Evolutionary conservation across 2,329 filamentous ascomycete genomes (phyloP).

Genomic region (Raffaelea albimanens): DNA sequence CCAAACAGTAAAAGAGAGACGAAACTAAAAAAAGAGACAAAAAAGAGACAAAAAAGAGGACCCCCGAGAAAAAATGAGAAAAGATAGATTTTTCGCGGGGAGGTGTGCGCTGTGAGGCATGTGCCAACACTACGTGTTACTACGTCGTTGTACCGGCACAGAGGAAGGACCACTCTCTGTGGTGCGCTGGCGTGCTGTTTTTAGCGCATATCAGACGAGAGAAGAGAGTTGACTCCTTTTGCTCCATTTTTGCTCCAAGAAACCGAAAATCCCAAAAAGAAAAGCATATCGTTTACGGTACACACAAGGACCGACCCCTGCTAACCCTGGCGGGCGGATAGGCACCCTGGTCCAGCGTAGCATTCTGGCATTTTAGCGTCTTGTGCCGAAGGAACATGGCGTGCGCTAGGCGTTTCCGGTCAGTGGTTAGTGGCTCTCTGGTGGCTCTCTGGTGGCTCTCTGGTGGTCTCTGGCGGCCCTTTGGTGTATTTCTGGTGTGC

Average conservation of each 20-base stretch:
- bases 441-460: too few relatives aligned
- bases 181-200: too few relatives aligned
- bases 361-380: neutral
- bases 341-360: neutral
- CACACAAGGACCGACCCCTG: too few relatives aligned
- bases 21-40: too few relatives aligned
- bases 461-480: too few relatives aligned
- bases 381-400: neutral
- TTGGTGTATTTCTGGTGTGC: too few relatives aligned
- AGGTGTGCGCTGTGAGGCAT: neutral
- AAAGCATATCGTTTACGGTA: neutral
- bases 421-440: neutral
- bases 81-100: neutral
- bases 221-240: too few relatives aligned
- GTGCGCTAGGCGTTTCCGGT: neutral
- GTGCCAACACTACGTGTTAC: too few relatives aligned
- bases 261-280: neutral
- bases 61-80: neutral
- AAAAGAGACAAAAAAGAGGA: neutral
- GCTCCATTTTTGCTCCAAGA: too few relatives aligned
- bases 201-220: too few relatives aligned
- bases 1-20: neutral
- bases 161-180: too few relatives aligned
- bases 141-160: too few relatives aligned
- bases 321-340: neutral